These are phyloP conservation scores for Phytophthora hibernalis DNA, from an alignment of 352 stramenopile genomes.

Conservation along the genomic window DNA sequence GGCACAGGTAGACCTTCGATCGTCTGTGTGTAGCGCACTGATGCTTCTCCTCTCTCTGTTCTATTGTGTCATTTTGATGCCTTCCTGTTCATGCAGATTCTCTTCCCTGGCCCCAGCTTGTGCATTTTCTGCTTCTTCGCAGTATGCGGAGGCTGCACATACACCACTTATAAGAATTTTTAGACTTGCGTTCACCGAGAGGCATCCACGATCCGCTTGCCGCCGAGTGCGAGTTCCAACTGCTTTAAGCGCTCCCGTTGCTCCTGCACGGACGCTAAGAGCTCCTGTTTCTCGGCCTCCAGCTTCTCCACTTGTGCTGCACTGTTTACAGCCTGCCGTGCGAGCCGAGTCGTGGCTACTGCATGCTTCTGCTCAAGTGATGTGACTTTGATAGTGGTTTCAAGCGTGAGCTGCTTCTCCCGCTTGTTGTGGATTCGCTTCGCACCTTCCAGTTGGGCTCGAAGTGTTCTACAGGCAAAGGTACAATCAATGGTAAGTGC, in stretches of 20 bases:
- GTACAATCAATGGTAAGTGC: slow-evolving; percentile 17
- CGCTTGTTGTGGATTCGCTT: slow-evolving; percentile 42
- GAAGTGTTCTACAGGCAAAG: slow-evolving; percentile 43
- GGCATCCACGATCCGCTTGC: slow-evolving; percentile 48
- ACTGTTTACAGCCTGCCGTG: slow-evolving; percentile 41
- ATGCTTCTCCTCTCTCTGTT: slow-evolving; percentile 39
- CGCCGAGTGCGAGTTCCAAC: slow-evolving; percentile 59
- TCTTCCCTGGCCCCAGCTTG: slow-evolving; percentile 15
- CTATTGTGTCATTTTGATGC: slow-evolving; percentile 41
- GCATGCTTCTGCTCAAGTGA: slow-evolving; percentile 61
- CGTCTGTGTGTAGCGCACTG: slow-evolving; percentile 34
- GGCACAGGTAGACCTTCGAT: slow-evolving; percentile 36
- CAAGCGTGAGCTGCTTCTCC: slow-evolving; percentile 60
- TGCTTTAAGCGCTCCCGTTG: slow-evolving; percentile 59
- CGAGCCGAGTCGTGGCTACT: slow-evolving; percentile 48
- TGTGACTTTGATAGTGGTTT: slow-evolving; percentile 52
- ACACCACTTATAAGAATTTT: slow-evolving; percentile 27
- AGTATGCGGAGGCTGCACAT: slow-evolving; percentile 35
- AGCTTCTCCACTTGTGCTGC: slow-evolving; percentile 47
- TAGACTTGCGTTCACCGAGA: slow-evolving; percentile 44
- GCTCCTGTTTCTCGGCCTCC: slow-evolving; percentile 55
- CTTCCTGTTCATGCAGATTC: slow-evolving; percentile 31
- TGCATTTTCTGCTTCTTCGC: slow-evolving; percentile 35
- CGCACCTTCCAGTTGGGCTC: slow-evolving; percentile 49
- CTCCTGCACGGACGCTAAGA: slow-evolving; percentile 41